A percentile compares a stretch with the other conserved stretches of the same genome.
Evolutionary conservation across 805 yeast genomes (phyloP).

Genomic region (Torulaspora franciscae): DNA sequence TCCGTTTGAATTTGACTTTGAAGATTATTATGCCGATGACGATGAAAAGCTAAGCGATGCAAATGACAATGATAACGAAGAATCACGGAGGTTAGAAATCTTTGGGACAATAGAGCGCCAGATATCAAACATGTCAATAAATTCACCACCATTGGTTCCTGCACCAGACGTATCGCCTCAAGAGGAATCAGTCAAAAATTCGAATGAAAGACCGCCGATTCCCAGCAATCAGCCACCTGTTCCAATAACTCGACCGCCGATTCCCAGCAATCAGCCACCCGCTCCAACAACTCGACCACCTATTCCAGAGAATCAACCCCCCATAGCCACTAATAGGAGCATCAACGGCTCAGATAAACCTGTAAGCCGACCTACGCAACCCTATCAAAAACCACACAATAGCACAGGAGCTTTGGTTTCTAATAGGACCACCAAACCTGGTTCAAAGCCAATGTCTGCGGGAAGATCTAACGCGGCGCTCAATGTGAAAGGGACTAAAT

Average conservation of each 20-base stretch:
- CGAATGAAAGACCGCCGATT: background rate
- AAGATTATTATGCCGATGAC: conserved; percentile 19
- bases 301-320: conserved; percentile 1
- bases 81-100: background rate
- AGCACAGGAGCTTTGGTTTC: conserved; percentile 1
- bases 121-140: conserved; percentile 9
- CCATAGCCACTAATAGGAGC: background rate
- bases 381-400: conserved; percentile 6
- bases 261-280: no score
- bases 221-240: background rate
- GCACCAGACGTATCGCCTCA: background rate
- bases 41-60: conserved; percentile 10
- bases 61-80: background rate
- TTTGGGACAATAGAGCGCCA: conserved; percentile 11
- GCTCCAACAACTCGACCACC: conserved; percentile 8
- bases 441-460: background rate
- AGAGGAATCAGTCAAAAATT: background rate
- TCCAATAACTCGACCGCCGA: background rate
- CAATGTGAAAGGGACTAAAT: conserved; percentile 16
- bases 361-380: background rate
- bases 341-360: background rate
- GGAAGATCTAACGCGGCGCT: background rate
- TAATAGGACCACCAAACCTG: background rate
- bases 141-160: conserved; percentile 10
- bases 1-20: conserved; percentile 20